Evolutionary conservation across 2,329 filamentous ascomycete genomes (phyloP), one percentile per base, ranked within the genome.

Genomic region (Bisporella sp.): DNA sequence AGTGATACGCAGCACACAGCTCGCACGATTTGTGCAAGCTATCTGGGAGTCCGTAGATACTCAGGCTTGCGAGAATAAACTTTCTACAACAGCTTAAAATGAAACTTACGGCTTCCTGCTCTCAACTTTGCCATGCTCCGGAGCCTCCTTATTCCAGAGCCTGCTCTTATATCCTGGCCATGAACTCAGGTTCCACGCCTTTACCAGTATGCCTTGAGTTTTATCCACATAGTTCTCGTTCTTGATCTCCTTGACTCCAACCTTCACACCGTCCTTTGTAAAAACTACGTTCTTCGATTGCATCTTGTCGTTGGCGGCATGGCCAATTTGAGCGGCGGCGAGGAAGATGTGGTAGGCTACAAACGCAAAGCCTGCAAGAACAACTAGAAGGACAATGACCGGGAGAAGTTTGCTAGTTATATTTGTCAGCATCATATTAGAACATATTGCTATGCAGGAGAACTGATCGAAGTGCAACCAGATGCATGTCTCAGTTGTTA

Each of bases 221-320:
- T 73, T 75, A 60, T 90, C 87, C 61, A 87, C 79, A 64, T 89
- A 88, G 45, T 77, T 79, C 69, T 90, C 87, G 48, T 78, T 76
- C 57, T 77, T 75, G 46, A 85, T 68, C 54, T 88, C 75, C 69
- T 84, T 85, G 54, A 91, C 77, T 45, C 82, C 82, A 42, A 91
- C 84, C 53, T 79, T 78, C 54, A 87, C 70, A 49, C 87, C 87
- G 50, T 89, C 86, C 65, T 87, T 88, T 39, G 82, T 84, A 68
- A 89, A 86, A 40, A 81, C 73, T 50, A 91, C 78, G 65, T 90
- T 85, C 71, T 85, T 87, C 70, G 81, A 81, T 66, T 84, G 81
- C 79, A 90, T 86, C 63, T 81, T 81, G 68, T 84, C 75, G 45
- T 77, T 78, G 44, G 85, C 84, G 52, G 78, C 75, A 53, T 79